Conservation (phyloP, 192 early-diverging fungal species). For the Coemansia sp. region DNA sequence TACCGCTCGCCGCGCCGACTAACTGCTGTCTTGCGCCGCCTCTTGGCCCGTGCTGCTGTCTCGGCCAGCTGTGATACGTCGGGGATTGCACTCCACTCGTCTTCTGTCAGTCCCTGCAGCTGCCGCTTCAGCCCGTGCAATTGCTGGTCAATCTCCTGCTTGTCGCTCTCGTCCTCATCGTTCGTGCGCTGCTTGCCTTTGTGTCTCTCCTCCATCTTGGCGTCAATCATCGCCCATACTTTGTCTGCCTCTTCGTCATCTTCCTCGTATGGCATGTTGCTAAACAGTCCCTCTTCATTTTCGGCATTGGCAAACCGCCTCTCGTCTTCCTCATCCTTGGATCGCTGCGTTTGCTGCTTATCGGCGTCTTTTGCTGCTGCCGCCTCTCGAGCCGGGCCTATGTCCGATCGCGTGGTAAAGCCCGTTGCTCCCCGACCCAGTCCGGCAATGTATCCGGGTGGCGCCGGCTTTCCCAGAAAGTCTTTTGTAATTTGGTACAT, state of each 20-base stretch:
- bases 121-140: slow-evolving; percentile 89
- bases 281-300: slow-evolving; percentile 91
- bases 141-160: slow-evolving; percentile 83
- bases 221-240: slow-evolving; percentile 87
- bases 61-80: slow-evolving; percentile 72
- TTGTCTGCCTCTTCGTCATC: slow-evolving; percentile 98
- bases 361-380: slow-evolving; percentile 14
- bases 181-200: slow-evolving; percentile 68
- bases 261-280: slow-evolving; percentile 81
- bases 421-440: slow-evolving; percentile 95
- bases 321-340: slow-evolving; percentile 8
- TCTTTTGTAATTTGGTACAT: slow-evolving; percentile 67
- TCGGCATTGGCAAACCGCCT: slow-evolving; percentile 80
- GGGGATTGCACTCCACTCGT: slow-evolving; percentile 83
- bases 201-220: slow-evolving; percentile 85
- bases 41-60: slow-evolving; percentile 60
- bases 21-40: slow-evolving; percentile 57
- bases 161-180: slow-evolving; percentile 60
- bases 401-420: slow-evolving; percentile 97
- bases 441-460: slow-evolving; percentile 96
- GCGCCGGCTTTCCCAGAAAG: slow-evolving; percentile 89
- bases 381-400: slow-evolving; percentile 90
- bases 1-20: slow-evolving; percentile 34
- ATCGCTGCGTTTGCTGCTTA: not conserved
- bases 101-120: slow-evolving; percentile 69